These are phyloP conservation scores for Fusarium abutilonis DNA, from an alignment of 2,329 filamentous ascomycete genomes.

Conservation along the genomic window DNA sequence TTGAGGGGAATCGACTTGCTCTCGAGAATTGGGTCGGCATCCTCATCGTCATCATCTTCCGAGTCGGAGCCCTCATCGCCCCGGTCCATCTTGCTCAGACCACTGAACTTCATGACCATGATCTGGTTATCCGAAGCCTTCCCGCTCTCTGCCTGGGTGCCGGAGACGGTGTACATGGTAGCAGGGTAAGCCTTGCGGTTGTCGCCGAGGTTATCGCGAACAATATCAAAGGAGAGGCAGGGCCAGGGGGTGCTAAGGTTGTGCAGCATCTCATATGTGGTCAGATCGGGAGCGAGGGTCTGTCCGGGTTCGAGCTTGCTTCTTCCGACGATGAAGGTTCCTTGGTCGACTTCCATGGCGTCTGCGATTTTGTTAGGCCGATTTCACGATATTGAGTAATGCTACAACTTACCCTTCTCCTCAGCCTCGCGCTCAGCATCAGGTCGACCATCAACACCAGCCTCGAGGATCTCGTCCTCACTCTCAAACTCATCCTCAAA, in stretches of 20 bases:
- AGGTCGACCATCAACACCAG: conserved; percentile 90
- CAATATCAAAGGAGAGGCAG: conserved; percentile 93
- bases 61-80: conserved; percentile 74
- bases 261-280: conserved; percentile 98
- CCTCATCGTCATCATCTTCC: conserved; percentile 79
- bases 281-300: conserved; percentile 87
- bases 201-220: conserved; percentile 86
- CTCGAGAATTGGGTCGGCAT: conserved; percentile 89
- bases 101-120: conserved; percentile 96
- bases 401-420: conserved; percentile 64
- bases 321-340: conserved; percentile 94
- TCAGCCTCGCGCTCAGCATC: conserved; percentile 93
- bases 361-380: conserved; percentile 52
- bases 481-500: conserved; percentile 93
- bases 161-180: conserved; percentile 93
- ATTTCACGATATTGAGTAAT: not conserved
- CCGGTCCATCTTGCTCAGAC: conserved; percentile 85
- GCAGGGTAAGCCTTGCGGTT: conserved; percentile 93
- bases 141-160: conserved; percentile 85
- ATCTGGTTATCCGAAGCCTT: conserved; percentile 88
- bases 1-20: conserved; percentile 86
- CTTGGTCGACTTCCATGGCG: conserved; percentile 92
- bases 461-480: conserved; percentile 90
- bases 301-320: conserved; percentile 92
- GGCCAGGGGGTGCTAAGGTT: conserved; percentile 94